These are phyloP conservation scores for Kwoniella heveanensis DNA, from an alignment of 768 basidiomycete species.

Conservation along the genomic window DNA sequence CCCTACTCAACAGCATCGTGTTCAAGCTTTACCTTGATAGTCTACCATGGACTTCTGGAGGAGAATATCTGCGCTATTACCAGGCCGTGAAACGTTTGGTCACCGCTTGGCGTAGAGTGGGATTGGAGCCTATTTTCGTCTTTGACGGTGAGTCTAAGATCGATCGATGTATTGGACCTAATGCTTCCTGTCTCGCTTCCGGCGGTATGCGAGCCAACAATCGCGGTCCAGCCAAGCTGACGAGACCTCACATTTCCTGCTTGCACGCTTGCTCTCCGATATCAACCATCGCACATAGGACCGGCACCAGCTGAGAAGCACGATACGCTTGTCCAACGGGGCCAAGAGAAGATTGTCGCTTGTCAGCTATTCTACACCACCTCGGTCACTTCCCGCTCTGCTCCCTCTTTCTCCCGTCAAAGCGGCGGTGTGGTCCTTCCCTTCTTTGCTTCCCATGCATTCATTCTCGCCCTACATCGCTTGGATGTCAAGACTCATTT, in stretches of 20 bases:
- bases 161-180: no score
- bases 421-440: constrained; percentile 43
- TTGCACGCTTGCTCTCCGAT: no score
- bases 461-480: constrained; percentile 44
- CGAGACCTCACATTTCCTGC: not conserved
- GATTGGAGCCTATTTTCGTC: constrained; percentile 52
- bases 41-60: constrained; percentile 53
- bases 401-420: constrained; percentile 39
- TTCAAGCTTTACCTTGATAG: constrained; percentile 48
- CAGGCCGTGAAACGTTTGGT: constrained; percentile 41
- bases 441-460: constrained; percentile 48
- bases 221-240: not conserved
- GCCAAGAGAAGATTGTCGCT: constrained; percentile 31
- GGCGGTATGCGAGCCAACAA: no score
- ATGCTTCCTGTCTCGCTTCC: no score
- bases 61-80: constrained; percentile 53
- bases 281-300: no score
- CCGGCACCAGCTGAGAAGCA: constrained; percentile 52
- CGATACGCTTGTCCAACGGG: constrained; percentile 41
- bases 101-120: constrained; percentile 45
- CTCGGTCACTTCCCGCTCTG: constrained; percentile 49
- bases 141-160: constrained; percentile 57
- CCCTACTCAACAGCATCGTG: constrained; percentile 53
- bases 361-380: constrained; percentile 55
- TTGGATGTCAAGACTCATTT: constrained; percentile 45